These are phyloP conservation scores for Nannochloropsis salina DNA, from an alignment of 108 stramenopile species.

Conservation along the genomic window DNA sequence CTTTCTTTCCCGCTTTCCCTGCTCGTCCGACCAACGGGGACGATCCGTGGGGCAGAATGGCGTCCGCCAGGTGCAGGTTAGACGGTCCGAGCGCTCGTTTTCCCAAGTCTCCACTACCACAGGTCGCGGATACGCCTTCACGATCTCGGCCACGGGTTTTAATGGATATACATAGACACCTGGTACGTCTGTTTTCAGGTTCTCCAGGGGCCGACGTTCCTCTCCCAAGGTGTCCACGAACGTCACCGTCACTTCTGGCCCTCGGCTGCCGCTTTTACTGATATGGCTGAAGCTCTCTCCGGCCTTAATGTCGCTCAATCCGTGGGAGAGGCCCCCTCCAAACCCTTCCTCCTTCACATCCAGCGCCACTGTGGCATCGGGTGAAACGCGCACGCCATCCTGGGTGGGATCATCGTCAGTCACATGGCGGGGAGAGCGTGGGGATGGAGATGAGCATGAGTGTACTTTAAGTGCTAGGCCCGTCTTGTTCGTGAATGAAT, in stretches of 20 bases:
- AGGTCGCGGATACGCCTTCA: not conserved
- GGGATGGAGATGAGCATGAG: not conserved
- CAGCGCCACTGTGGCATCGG: not conserved
- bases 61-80: not conserved
- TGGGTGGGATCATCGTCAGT: not conserved
- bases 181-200: not conserved
- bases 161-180: not conserved
- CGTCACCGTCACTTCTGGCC: not conserved
- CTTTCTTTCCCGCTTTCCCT: not conserved
- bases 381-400: not conserved
- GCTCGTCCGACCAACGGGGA: not conserved
- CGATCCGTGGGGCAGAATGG: not conserved
- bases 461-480: not conserved
- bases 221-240: not conserved
- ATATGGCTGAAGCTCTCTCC: not conserved
- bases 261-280: not conserved
- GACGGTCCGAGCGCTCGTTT: constrained; percentile 7
- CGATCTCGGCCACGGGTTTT: not conserved
- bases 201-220: not conserved
- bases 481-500: not conserved
- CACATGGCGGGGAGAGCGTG: not conserved
- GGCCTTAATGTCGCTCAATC: not conserved
- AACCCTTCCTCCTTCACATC: constrained; percentile 3
- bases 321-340: not conserved
- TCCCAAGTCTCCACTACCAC: not conserved